These are phyloP conservation scores for Chamaecrista fasciculata DNA, from an alignment of 306 rosid species.

Conservation along the genomic window DNA sequence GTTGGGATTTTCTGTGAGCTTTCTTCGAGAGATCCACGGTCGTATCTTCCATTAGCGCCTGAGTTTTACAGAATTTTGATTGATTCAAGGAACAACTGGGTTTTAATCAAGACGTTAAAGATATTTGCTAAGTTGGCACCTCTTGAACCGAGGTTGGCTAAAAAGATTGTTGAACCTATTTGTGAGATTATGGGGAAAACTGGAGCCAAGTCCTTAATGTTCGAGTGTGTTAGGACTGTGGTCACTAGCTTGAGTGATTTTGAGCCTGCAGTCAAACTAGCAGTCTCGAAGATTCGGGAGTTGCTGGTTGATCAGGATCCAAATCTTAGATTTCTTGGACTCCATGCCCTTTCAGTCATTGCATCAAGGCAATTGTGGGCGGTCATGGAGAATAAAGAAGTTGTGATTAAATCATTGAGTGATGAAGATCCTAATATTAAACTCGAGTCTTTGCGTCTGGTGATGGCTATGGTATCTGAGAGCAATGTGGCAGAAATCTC, in stretches of 20 bases:
- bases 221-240: conserved; percentile 71
- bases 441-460: conserved; percentile 69
- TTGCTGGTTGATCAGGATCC: conserved; percentile 65
- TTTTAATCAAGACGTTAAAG: conserved; percentile 76
- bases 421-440: conserved; percentile 83
- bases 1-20: conserved; percentile 91
- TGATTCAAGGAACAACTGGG: conserved; percentile 87
- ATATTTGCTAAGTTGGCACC: conserved; percentile 75
- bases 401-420: conserved; percentile 72
- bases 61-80: conserved; percentile 74
- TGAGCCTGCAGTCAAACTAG: conserved; percentile 76
- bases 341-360: conserved; percentile 66
- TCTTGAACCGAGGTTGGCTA: conserved; percentile 60
- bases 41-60: conserved; percentile 86
- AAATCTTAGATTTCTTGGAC: conserved; percentile 83
- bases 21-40: conserved; percentile 56
- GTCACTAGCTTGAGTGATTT: conserved; percentile 58
- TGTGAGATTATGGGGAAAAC: conserved; percentile 56
- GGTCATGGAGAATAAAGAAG: conserved; percentile 79
- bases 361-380: conserved; percentile 69
- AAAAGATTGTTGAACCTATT: conserved; percentile 60
- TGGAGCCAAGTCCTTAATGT: conserved; percentile 56
- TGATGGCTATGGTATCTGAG: conserved; percentile 78
- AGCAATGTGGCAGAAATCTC: conserved; percentile 55
- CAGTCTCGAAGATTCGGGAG: conserved; percentile 48